phyloP scores from a whole-genome alignment of 257 asterid genomes.

The Scutellaria minor region DNA sequence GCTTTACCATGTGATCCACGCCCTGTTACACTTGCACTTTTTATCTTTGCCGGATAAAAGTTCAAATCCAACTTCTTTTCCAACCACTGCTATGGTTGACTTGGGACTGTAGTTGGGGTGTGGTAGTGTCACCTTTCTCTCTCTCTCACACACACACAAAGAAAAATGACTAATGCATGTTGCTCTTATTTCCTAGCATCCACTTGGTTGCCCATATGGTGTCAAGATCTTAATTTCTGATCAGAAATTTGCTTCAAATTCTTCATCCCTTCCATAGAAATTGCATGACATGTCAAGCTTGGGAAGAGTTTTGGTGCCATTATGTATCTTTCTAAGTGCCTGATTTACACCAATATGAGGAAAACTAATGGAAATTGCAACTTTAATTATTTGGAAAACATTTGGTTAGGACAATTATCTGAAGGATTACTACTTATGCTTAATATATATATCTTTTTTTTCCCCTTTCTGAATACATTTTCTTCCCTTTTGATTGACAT shows the following conservation, averaged over 20 bases:
- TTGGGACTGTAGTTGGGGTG: slow-evolving; percentile 31
- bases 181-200: slow-evolving; percentile 8
- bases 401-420: not conserved
- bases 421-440: not conserved
- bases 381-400: not conserved
- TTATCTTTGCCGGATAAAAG: slow-evolving; percentile 18
- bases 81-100: slow-evolving; percentile 35
- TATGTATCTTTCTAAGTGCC: not conserved
- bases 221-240: slow-evolving; percentile 1
- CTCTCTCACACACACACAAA: not conserved
- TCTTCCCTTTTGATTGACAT: slow-evolving; percentile 18
- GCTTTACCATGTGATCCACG: not conserved
- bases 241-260: too few relatives aligned
- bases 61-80: slow-evolving; percentile 31
- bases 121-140: slow-evolving; percentile 27
- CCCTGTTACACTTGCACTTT: slow-evolving; percentile 21
- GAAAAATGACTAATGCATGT: not conserved
- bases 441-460: not conserved
- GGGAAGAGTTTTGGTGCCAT: slow-evolving; percentile 1
- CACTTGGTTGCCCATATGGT: not conserved
- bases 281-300: not conserved
- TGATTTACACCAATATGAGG: not conserved
- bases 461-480: not conserved
- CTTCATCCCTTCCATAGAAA: not conserved
- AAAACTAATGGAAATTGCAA: not conserved